phyloP scores from a whole-genome alignment of 202 grass and related monocot species.

The Digitaria exilis region DNA sequence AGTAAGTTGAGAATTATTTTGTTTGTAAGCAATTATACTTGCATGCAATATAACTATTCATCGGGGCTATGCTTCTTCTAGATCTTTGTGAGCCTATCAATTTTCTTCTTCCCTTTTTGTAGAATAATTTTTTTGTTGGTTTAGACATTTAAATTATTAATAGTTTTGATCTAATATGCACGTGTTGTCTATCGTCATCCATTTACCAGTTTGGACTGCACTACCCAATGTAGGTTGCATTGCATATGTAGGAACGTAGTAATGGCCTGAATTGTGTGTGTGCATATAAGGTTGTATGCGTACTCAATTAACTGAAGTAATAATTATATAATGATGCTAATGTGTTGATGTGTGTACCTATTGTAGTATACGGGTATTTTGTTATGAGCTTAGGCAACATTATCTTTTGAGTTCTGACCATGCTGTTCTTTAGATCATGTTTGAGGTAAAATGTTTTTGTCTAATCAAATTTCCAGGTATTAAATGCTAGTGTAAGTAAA shows the following conservation, averaged over 20 bases:
- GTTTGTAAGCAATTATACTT: neutral
- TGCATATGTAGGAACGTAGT: neutral
- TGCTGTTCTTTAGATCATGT: neutral
- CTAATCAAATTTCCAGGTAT: neutral
- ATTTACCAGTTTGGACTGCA: neutral
- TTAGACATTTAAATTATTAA: neutral
- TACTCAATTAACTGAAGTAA: neutral
- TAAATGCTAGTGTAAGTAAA: neutral
- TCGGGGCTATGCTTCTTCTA: neutral
- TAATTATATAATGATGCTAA: neutral
- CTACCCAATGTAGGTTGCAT: neutral
- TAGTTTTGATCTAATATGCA: neutral
- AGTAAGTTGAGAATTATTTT: slow-evolving; percentile 57
- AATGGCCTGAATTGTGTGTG: neutral
- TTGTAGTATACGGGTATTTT: neutral
- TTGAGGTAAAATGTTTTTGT: neutral
- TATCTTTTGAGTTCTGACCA: neutral
- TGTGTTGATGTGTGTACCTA: neutral
- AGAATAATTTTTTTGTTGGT: neutral
- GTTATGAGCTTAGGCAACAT: neutral
- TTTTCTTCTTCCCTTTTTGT: neutral
- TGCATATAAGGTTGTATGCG: neutral
- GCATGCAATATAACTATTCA: slow-evolving; percentile 14
- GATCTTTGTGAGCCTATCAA: neutral
- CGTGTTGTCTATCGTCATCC: neutral